Conservation (phyloP, 345 rosid genomes). For the Eucalyptus sp. region DNA sequence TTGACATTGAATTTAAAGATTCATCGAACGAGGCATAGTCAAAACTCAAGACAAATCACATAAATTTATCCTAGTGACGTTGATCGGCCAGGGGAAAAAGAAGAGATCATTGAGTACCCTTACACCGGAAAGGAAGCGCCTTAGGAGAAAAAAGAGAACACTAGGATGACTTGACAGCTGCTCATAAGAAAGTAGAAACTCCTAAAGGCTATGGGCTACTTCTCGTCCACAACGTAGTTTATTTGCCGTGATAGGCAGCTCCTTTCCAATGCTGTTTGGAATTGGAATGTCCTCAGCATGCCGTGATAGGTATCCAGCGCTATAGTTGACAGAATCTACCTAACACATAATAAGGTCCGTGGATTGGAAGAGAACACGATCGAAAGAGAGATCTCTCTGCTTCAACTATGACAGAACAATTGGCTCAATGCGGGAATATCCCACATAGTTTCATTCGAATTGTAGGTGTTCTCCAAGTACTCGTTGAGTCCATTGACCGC, state of each 20-base stretch:
- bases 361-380: background rate
- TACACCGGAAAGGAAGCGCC: background rate
- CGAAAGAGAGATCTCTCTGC: background rate
- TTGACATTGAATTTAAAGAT: background rate
- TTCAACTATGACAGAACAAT: slow-evolving; percentile 8
- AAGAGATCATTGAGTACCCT: background rate
- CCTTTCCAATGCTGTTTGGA: background rate
- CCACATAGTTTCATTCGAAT: slow-evolving; percentile 42
- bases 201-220: background rate
- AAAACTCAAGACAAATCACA: background rate
- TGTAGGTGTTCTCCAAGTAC: slow-evolving; percentile 28
- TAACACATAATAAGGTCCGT: background rate
- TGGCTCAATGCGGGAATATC: slow-evolving; percentile 51
- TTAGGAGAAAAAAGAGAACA: background rate
- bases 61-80: background rate
- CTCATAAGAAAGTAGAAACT: background rate
- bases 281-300: background rate
- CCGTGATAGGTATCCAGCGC: background rate
- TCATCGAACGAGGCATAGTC: background rate
- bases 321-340: background rate
- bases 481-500: slow-evolving; percentile 47
- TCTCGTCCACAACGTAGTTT: background rate
- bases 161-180: background rate
- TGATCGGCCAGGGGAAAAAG: background rate
- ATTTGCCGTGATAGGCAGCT: background rate